Evolutionary conservation across 805 yeast genomes (phyloP).

Genomic region (Kodamaea laetipori): DNA sequence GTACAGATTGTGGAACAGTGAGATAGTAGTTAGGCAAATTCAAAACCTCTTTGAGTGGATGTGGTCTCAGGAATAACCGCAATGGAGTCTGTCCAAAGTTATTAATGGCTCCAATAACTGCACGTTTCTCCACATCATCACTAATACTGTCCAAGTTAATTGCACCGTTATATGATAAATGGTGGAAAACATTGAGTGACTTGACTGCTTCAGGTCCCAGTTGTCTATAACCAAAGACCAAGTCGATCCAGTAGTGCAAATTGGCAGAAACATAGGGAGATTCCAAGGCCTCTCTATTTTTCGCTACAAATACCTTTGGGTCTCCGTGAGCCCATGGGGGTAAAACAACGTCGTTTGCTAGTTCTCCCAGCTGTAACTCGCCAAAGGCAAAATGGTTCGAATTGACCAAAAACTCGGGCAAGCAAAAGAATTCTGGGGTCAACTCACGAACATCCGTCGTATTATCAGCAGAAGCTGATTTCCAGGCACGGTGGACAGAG

Average conservation of each 20-base stretch:
- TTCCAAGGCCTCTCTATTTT: conserved; percentile 82
- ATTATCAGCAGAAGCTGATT: conserved; percentile 73
- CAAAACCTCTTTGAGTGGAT: conserved; percentile 51
- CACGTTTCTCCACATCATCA: conserved; percentile 72
- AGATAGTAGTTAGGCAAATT: conserved; percentile 39
- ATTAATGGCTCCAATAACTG: conserved; percentile 81
- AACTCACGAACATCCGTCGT: conserved; percentile 88
- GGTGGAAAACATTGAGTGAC: conserved; percentile 77
- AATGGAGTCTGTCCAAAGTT: conserved; percentile 91
- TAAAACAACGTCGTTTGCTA: conserved; percentile 61
- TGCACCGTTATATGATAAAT: conserved; percentile 82
- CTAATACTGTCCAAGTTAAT: conserved; percentile 71
- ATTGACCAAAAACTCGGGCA: conserved; percentile 77
- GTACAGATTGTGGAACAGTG: conserved; percentile 29
- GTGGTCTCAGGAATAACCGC: conserved; percentile 69
- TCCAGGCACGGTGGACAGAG: conserved; percentile 78
- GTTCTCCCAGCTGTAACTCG: conserved; percentile 59
- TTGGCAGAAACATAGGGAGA: conserved; percentile 77
- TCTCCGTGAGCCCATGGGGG: conserved; percentile 87
- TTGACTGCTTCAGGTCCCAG: conserved; percentile 68
- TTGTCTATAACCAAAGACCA: conserved; percentile 81
- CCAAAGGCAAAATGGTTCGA: conserved; percentile 73
- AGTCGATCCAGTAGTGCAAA: conserved; percentile 82
- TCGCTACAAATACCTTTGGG: conserved; percentile 69
- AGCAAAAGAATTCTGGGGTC: conserved; percentile 80